These are phyloP conservation scores for Turnera subulata DNA, from an alignment of 345 rosid species.

Conservation along the genomic window DNA sequence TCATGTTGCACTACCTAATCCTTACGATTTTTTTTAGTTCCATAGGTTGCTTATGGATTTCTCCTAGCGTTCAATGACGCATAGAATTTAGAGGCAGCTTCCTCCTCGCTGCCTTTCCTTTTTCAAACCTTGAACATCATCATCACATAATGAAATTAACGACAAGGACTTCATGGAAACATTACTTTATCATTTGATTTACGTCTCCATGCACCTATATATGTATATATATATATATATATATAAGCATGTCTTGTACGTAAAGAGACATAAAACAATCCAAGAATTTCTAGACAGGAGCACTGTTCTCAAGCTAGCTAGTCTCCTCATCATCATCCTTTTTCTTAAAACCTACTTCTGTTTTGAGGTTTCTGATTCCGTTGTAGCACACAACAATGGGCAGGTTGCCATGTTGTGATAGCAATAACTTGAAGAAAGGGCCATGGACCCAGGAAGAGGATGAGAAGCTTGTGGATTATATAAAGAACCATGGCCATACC, in stretches of 20 bases:
- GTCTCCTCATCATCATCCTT: background rate
- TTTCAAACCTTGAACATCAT: background rate
- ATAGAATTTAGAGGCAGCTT: background rate
- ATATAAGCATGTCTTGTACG: background rate
- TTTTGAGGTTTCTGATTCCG: background rate
- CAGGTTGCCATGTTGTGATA: slow-evolving; percentile 9
- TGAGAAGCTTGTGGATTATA: slow-evolving; percentile 4
- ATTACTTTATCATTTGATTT: background rate
- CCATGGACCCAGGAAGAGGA: slow-evolving; percentile 24
- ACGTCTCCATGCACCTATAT: background rate
- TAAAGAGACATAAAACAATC: too few relatives aligned
- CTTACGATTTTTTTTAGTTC: background rate
- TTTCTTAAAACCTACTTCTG: background rate
- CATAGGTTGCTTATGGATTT: background rate
- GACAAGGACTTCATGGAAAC: background rate
- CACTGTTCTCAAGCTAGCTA: background rate
- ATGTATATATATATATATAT: too few relatives aligned
- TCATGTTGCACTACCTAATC: background rate
- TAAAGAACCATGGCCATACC: slow-evolving; percentile 9
- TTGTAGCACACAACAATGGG: slow-evolving; percentile 2
- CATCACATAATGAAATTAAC: background rate
- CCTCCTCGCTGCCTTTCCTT: background rate
- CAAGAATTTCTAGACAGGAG: too few relatives aligned
- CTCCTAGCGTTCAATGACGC: background rate
- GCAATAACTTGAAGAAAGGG: slow-evolving; percentile 16